These are phyloP conservation scores for Vigna hirtella DNA, from an alignment of 306 rosid genomes.

Conservation along the genomic window DNA sequence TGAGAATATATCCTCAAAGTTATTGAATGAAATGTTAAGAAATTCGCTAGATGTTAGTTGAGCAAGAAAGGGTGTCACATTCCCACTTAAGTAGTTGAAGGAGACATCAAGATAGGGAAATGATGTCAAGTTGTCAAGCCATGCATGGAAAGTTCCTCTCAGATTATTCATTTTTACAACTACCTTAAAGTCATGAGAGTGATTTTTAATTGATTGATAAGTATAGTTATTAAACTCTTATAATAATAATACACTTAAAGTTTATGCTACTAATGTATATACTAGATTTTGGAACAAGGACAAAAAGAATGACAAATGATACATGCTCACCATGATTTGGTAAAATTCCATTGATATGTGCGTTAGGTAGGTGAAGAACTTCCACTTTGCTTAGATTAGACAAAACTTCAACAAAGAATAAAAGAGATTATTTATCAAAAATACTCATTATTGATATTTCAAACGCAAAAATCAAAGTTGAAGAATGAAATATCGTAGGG, in stretches of 20 bases:
- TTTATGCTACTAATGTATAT: not conserved
- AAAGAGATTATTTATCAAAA: not conserved
- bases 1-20: constrained; percentile 35
- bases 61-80: not conserved
- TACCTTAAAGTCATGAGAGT: too few relatives aligned
- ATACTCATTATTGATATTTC: not conserved
- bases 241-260: not conserved
- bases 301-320: not conserved
- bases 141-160: not conserved
- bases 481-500: not conserved
- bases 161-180: not conserved
- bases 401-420: constrained; percentile 8
- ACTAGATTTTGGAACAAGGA: not conserved
- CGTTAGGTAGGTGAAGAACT: not conserved
- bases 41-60: not conserved
- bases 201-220: too few relatives aligned
- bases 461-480: not conserved
- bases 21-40: not conserved
- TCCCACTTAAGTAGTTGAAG: not conserved
- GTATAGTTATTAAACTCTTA: too few relatives aligned
- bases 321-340: not conserved
- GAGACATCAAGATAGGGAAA: not conserved
- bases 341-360: not conserved
- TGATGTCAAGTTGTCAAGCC: constrained; percentile 28
- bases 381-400: constrained; percentile 7